phyloP scores from a whole-genome alignment of 225 moss, liverwort and hornwort genomes.

The Bryum argenteum region DNA sequence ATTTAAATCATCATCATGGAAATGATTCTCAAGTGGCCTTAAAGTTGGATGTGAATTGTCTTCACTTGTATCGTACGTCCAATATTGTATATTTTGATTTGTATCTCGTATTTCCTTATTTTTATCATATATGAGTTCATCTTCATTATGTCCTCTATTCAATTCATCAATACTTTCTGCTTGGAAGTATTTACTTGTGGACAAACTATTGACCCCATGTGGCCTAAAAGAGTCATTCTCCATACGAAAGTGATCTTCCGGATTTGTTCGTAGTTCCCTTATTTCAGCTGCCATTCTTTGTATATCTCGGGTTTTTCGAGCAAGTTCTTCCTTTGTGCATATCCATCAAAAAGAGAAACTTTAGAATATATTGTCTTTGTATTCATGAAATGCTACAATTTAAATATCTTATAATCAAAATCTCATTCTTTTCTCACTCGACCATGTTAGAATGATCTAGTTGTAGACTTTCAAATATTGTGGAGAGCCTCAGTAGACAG shows the following conservation, averaged over 20 bases:
- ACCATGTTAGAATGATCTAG: no score
- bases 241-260: slow-evolving; percentile 9
- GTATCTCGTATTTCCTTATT: background rate
- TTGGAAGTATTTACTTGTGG: background rate
- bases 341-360: no score
- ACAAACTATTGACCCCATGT: background rate
- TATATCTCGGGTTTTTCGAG: slow-evolving; percentile 34
- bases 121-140: background rate
- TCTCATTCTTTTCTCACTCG: no score
- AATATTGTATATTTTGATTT: slow-evolving; percentile 20
- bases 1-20: background rate
- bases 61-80: slow-evolving; percentile 26
- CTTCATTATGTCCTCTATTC: background rate
- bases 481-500: no score
- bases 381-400: background rate
- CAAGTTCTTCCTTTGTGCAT: slow-evolving; percentile 42
- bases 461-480: no score
- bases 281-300: slow-evolving; percentile 43
- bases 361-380: background rate
- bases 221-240: slow-evolving; percentile 21
- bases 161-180: background rate
- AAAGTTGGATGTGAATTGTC: slow-evolving; percentile 12
- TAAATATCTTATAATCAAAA: no score
- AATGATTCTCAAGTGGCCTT: slow-evolving; percentile 10
- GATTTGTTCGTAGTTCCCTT: slow-evolving; percentile 31